A percentile compares a stretch with the other conserved stretches of the same genome.
Evolutionary conservation across 176 grass and related monocot genomes (phyloP).

Genomic region (Microstegium vimineum): DNA sequence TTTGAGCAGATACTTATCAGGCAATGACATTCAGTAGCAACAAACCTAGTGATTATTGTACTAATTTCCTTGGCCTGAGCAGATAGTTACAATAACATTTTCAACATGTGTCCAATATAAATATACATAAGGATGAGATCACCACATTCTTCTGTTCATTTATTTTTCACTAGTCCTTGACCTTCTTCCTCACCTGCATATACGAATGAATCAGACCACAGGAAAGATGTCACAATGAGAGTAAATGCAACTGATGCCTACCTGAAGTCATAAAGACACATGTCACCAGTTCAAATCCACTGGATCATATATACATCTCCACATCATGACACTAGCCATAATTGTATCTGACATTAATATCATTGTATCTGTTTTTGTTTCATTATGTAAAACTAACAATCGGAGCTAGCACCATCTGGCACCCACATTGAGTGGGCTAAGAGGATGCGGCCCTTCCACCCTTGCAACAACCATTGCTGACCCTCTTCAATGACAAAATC

Average conservation of each 20-base stretch:
- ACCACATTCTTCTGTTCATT: not conserved
- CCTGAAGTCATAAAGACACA: not conserved
- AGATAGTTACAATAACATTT: not conserved
- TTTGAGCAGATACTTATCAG: not conserved
- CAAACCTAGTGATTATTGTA: not conserved
- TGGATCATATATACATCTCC: not conserved
- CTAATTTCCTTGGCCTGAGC: not conserved
- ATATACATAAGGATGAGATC: not conserved
- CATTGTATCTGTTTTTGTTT: not conserved
- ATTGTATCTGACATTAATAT: not conserved
- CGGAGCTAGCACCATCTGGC: not conserved
- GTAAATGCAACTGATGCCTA: not conserved
- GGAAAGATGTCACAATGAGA: not conserved
- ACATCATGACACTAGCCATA: not conserved
- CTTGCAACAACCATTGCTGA: slow-evolving; percentile 45
- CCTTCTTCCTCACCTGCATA: not conserved
- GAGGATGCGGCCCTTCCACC: slow-evolving; percentile 52
- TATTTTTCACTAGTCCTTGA: not conserved
- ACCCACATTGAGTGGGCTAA: slow-evolving; percentile 42
- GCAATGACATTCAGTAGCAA: not conserved
- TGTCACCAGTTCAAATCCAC: not conserved
- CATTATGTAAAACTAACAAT: not conserved
- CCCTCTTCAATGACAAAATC: slow-evolving; percentile 48
- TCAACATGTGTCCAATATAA: not conserved
- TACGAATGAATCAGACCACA: not conserved